phyloP scores from a whole-genome alignment of 2,329 filamentous ascomycete species.

The Colletotrichum camelliae region DNA sequence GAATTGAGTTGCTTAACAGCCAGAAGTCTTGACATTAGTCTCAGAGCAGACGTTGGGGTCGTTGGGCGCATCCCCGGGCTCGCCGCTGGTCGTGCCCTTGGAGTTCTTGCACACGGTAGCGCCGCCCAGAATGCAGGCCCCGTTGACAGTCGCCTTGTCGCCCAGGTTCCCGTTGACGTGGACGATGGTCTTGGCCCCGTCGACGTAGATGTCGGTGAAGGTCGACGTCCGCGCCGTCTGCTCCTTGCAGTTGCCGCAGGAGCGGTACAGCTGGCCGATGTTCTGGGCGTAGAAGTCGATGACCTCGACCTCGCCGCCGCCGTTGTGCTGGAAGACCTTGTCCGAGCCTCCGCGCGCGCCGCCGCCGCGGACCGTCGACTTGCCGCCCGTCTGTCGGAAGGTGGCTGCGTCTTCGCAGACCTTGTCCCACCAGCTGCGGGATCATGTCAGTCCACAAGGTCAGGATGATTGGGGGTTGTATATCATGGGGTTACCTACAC shows the following conservation, averaged over 20 bases:
- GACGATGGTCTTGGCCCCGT: slow-evolving; percentile 34
- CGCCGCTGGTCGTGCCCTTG: slow-evolving; percentile 37
- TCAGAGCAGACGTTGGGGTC: slow-evolving; percentile 3
- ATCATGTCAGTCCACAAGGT: not conserved
- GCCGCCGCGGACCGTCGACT: slow-evolving; percentile 45
- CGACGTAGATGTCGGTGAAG: slow-evolving; percentile 34
- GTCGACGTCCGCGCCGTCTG: slow-evolving; percentile 30
- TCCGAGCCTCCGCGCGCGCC: slow-evolving; percentile 46
- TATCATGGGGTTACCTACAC: slow-evolving; percentile 40
- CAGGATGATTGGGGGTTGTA: not conserved
- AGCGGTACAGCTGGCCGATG: slow-evolving; percentile 54
- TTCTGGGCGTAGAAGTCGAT: slow-evolving; percentile 33
- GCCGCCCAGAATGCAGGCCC: slow-evolving; percentile 14
- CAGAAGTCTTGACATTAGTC: slow-evolving; percentile 11
- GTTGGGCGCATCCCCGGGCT: slow-evolving; percentile 30
- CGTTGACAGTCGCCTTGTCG: slow-evolving; percentile 23
- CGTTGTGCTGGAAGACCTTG: slow-evolving; percentile 49
- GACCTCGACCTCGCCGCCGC: slow-evolving; percentile 40
- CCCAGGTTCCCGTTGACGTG: slow-evolving; percentile 37
- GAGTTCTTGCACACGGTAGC: slow-evolving; percentile 27
- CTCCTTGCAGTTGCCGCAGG: slow-evolving; percentile 43
- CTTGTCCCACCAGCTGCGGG: slow-evolving; percentile 41
- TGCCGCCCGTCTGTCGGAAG: slow-evolving; percentile 42
- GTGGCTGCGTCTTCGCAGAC: slow-evolving; percentile 41
- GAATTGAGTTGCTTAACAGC: not conserved